phyloP scores from a whole-genome alignment of 345 rosid genomes.

The rapeseed (Brassica napus) region DNA sequence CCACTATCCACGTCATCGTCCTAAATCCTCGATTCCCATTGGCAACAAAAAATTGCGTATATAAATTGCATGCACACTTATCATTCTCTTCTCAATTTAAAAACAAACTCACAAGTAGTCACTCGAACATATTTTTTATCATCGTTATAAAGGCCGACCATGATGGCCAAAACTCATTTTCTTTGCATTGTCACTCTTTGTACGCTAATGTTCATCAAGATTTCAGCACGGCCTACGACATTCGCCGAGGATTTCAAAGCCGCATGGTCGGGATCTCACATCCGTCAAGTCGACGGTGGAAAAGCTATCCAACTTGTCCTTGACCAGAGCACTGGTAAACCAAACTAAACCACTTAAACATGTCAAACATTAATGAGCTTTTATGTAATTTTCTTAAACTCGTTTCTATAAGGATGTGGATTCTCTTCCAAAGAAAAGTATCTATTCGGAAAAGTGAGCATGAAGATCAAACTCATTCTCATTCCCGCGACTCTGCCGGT shows the following conservation, averaged over 20 bases:
- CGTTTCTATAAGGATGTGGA: constrained; percentile 65
- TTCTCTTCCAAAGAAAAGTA: constrained; percentile 79
- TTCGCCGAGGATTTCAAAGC: constrained; percentile 64
- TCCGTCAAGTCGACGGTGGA: constrained; percentile 71
- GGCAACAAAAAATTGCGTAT: constrained; percentile 22
- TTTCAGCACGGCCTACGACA: constrained; percentile 57
- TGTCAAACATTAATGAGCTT: too few relatives aligned
- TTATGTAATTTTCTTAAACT: too few relatives aligned
- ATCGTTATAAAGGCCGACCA: background rate
- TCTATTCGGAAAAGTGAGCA: constrained; percentile 81
- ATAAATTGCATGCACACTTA: constrained; percentile 29
- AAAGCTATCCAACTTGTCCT: constrained; percentile 73
- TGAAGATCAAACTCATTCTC: constrained; percentile 90
- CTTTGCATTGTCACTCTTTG: constrained; percentile 33
- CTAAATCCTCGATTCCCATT: constrained; percentile 23
- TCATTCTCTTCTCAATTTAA: constrained; percentile 12
- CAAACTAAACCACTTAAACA: too few relatives aligned
- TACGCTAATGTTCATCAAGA: constrained; percentile 34
- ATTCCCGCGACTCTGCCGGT: constrained; percentile 99
- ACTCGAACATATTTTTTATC: background rate
- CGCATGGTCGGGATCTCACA: constrained; percentile 77
- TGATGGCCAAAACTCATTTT: constrained; percentile 21
- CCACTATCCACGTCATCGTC: constrained; percentile 44
- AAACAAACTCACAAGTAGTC: constrained; percentile 27
- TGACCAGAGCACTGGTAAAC: constrained; percentile 75